Percentiles rank a stretch among this genome's conserved stretches.
These are phyloP conservation scores for Cladorrhinum sp. DNA, from an alignment of 2,329 filamentous ascomycete genomes.

Conservation along the genomic window DNA sequence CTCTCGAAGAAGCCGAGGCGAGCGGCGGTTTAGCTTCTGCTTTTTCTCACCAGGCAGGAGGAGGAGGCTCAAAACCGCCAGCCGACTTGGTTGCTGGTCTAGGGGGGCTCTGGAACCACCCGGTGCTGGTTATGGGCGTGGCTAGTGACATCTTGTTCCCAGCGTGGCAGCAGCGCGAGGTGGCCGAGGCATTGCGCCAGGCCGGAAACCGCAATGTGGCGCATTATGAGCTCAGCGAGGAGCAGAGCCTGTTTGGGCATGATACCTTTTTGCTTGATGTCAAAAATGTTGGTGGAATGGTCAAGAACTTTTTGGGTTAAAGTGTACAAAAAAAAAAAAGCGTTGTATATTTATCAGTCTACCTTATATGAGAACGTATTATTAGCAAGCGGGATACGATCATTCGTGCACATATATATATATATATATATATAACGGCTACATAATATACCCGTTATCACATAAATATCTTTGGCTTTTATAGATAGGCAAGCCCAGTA, in stretches of 20 bases:
- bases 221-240: constrained; percentile 89
- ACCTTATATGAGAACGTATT: too few relatives aligned
- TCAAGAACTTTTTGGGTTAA: constrained; percentile 73
- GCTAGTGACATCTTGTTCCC: constrained; percentile 96
- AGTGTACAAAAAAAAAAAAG: neutral
- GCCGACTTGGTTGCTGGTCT: constrained; percentile 78
- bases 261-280: constrained; percentile 94
- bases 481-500: too few relatives aligned
- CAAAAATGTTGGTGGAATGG: constrained; percentile 81
- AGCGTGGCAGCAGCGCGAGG: constrained; percentile 95
- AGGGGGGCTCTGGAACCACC: constrained; percentile 66
- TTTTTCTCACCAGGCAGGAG: constrained; percentile 21
- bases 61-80: constrained; percentile 57
- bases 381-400: neutral
- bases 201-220: constrained; percentile 78
- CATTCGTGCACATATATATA: too few relatives aligned
- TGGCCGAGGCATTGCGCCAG: constrained; percentile 76
- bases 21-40: neutral
- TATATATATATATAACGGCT: too few relatives aligned
- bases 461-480: too few relatives aligned
- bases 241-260: constrained; percentile 91
- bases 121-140: constrained; percentile 86
- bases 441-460: too few relatives aligned
- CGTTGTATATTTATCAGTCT: neutral
- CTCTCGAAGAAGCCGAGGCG: constrained; percentile 28